Evolutionary conservation across 1,284 basidiomycete species (phyloP).

Genomic region (Coniferiporia sulphurascens): DNA sequence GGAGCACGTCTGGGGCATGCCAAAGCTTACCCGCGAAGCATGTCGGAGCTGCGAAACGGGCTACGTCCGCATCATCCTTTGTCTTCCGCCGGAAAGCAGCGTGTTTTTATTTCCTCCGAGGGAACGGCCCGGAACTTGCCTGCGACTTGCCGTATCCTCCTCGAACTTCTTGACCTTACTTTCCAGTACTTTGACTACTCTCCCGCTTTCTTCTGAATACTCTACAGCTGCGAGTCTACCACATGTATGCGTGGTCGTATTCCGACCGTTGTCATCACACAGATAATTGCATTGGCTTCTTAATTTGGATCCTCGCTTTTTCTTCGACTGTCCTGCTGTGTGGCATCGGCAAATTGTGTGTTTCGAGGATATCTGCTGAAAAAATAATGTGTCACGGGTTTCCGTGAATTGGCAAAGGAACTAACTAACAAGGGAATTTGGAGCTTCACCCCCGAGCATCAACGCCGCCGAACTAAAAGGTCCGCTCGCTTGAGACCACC

Average conservation of each 20-base stretch:
- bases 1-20: not conserved
- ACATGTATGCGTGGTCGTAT: not conserved
- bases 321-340: too few species aligned
- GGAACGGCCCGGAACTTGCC: not conserved
- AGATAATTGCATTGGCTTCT: too few species aligned
- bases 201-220: not conserved
- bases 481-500: not conserved
- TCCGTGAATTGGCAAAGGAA: too few species aligned
- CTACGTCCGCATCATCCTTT: not conserved
- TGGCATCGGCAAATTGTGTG: too few species aligned
- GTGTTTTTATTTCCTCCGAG: not conserved
- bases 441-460: not conserved
- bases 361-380: too few species aligned
- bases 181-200: not conserved
- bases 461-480: not conserved
- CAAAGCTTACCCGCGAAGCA: not conserved
- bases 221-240: not conserved
- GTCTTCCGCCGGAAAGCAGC: not conserved
- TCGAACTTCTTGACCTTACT: not conserved
- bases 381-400: too few species aligned
- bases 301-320: too few species aligned
- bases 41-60: not conserved
- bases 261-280: too few species aligned
- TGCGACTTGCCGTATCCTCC: not conserved
- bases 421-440: not conserved